These are phyloP conservation scores for Magnaporthiopsis poae DNA, from an alignment of 2,329 filamentous ascomycete species.

Conservation along the genomic window DNA sequence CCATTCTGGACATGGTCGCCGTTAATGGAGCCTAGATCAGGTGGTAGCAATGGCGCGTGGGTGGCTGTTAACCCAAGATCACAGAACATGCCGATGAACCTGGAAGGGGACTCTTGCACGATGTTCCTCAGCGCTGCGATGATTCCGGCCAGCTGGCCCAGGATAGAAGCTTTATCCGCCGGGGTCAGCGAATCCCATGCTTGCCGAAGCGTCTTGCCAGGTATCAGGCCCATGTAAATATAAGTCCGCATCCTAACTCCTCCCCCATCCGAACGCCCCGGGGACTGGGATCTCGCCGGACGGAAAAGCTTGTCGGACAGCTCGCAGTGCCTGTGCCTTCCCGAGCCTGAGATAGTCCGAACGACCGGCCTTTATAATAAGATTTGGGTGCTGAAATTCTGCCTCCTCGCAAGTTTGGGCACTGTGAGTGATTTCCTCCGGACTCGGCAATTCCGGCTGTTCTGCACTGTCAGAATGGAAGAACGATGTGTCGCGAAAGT, in stretches of 20 bases:
- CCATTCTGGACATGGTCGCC: conserved; percentile 10
- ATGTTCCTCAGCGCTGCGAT: too few relatives aligned
- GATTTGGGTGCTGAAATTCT: background rate
- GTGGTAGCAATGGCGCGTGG: background rate
- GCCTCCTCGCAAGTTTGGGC: background rate
- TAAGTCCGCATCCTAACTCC: conserved; percentile 4
- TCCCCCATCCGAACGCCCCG: conserved; percentile 3
- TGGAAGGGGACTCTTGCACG: background rate
- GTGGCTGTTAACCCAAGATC: too few relatives aligned
- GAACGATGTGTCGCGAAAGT: conserved; percentile 9
- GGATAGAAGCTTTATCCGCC: background rate
- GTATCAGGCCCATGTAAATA: conserved; percentile 12
- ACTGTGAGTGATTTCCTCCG: background rate
- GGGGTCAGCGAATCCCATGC: background rate
- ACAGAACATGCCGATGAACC: too few relatives aligned
- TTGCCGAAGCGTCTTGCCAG: conserved; percentile 11
- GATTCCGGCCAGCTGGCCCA: too few relatives aligned
- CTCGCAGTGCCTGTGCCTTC: conserved; percentile 12
- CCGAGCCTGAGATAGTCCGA: conserved; percentile 7
- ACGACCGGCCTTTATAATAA: background rate
- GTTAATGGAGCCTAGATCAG: conserved; percentile 8
- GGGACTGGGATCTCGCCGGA: background rate
- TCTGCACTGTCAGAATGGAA: background rate
- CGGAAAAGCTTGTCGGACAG: conserved; percentile 8
- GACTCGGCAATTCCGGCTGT: background rate